phyloP scores from a whole-genome alignment of 2,329 filamentous ascomycete genomes.

The Pseudogymnoascus sp. region DNA sequence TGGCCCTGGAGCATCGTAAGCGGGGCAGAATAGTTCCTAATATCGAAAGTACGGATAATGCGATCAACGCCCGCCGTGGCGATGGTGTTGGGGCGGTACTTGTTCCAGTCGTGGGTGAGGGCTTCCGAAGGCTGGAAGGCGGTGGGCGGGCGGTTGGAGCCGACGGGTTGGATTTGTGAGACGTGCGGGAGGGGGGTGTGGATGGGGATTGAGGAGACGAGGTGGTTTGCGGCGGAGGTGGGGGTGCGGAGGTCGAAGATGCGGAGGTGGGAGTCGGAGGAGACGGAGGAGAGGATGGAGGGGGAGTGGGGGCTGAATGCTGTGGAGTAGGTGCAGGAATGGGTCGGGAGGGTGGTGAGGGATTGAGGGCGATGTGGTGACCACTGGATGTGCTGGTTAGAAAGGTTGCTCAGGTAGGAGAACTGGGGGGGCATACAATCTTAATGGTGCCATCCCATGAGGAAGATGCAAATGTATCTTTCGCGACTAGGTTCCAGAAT shows the following conservation, averaged over 20 bases:
- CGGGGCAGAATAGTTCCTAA: slow-evolving; percentile 67
- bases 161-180: slow-evolving; percentile 14
- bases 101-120: slow-evolving; percentile 98
- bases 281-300: slow-evolving; percentile 77
- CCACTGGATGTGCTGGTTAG: slow-evolving; percentile 53
- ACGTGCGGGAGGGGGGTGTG: slow-evolving; percentile 40
- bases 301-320: slow-evolving; percentile 85
- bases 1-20: slow-evolving; percentile 73
- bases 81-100: slow-evolving; percentile 79
- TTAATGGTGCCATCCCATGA: slow-evolving; percentile 97
- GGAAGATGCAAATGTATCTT: slow-evolving; percentile 82
- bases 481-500: slow-evolving; percentile 84
- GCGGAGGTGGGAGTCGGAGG: slow-evolving; percentile 80
- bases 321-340: slow-evolving; percentile 91
- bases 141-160: slow-evolving; percentile 25
- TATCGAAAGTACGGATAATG: slow-evolving; percentile 82
- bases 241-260: slow-evolving; percentile 90
- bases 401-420: too few species aligned
- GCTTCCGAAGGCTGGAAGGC: slow-evolving; percentile 53
- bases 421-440: slow-evolving; percentile 56
- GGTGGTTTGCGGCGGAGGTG: slow-evolving; percentile 78
- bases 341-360: slow-evolving; percentile 79
- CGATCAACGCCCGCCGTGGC: slow-evolving; percentile 88
- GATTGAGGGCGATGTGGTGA: slow-evolving; percentile 70
- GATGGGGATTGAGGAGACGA: slow-evolving; percentile 75